Evolutionary conservation across 2,329 filamentous ascomycete genomes (phyloP).

Genomic region (Monilinia fructicola): DNA sequence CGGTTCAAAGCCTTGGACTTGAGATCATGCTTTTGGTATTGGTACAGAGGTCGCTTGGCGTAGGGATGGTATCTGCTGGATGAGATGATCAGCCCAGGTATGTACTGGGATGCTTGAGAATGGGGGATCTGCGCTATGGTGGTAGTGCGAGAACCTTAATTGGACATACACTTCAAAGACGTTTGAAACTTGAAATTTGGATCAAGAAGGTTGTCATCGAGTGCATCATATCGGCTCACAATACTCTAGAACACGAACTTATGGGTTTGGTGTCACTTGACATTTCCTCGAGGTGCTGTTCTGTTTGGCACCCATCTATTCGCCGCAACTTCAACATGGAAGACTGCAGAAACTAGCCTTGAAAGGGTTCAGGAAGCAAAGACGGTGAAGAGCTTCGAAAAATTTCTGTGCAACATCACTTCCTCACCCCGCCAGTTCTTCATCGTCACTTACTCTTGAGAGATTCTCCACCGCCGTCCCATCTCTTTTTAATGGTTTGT

Average conservation of each 20-base stretch:
- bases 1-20: neutral
- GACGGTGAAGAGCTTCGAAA: neutral
- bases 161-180: conserved; percentile 1
- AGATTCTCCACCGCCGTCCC: conserved; percentile 3
- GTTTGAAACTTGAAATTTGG: neutral
- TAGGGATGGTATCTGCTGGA: neutral
- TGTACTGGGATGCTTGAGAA: neutral
- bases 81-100: neutral
- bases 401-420: neutral
- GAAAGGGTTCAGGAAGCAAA: neutral
- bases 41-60: neutral
- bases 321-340: neutral
- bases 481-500: neutral
- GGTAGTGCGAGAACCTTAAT: conserved; percentile 17
- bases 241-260: neutral
- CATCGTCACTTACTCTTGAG: neutral
- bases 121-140: conserved; percentile 12
- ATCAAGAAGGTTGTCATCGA: neutral
- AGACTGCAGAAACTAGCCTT: neutral
- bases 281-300: neutral
- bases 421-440: conserved; percentile 4
- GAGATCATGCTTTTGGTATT: neutral
- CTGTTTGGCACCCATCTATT: neutral
- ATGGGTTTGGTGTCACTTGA: neutral
- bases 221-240: neutral